Evolutionary conservation across 352 stramenopile species (phyloP).

Genomic region (Globisporangium parvum): DNA sequence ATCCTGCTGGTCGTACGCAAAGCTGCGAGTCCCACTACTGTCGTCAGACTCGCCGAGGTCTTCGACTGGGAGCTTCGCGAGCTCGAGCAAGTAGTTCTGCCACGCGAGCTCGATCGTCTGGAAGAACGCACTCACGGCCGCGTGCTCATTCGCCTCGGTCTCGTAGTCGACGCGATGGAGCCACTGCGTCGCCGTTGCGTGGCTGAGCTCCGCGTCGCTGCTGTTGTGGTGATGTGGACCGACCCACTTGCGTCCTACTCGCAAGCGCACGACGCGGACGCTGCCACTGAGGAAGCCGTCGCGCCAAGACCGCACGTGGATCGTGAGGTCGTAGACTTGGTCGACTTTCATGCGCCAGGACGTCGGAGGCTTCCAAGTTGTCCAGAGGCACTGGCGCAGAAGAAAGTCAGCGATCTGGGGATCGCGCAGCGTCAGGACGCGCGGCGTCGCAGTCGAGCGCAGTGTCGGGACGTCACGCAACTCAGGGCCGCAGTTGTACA

Average conservation of each 20-base stretch:
- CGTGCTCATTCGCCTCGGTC: slow-evolving; percentile 22
- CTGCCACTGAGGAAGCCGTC: slow-evolving; percentile 52
- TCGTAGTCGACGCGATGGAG: slow-evolving; percentile 69
- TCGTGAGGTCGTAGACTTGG: slow-evolving; percentile 53
- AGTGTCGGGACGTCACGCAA: slow-evolving; percentile 40
- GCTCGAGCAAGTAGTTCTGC: slow-evolving; percentile 47
- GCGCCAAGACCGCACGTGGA: slow-evolving; percentile 32
- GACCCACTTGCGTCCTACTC: slow-evolving; percentile 60
- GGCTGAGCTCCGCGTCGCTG: slow-evolving; percentile 16
- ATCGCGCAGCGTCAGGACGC: slow-evolving; percentile 30
- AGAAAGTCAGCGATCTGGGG: slow-evolving; percentile 27
- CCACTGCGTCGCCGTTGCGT: slow-evolving; percentile 34
- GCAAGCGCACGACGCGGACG: slow-evolving; percentile 42
- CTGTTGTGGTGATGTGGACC: slow-evolving; percentile 52
- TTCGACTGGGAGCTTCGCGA: slow-evolving; percentile 42
- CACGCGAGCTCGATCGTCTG: slow-evolving; percentile 43
- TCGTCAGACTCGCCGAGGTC: slow-evolving; percentile 24
- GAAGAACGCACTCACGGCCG: slow-evolving; percentile 48
- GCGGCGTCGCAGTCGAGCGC: slow-evolving; percentile 16
- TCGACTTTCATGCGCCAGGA: slow-evolving; percentile 64
- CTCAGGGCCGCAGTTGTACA: slow-evolving; percentile 47
- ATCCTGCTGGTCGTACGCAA: slow-evolving; percentile 52
- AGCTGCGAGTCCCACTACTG: slow-evolving; percentile 12
- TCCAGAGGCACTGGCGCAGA: slow-evolving; percentile 34
- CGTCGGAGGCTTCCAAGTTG: slow-evolving; percentile 48